phyloP scores from a whole-genome alignment of 148 eudicot genomes.

The Chenopodium quinoa region DNA sequence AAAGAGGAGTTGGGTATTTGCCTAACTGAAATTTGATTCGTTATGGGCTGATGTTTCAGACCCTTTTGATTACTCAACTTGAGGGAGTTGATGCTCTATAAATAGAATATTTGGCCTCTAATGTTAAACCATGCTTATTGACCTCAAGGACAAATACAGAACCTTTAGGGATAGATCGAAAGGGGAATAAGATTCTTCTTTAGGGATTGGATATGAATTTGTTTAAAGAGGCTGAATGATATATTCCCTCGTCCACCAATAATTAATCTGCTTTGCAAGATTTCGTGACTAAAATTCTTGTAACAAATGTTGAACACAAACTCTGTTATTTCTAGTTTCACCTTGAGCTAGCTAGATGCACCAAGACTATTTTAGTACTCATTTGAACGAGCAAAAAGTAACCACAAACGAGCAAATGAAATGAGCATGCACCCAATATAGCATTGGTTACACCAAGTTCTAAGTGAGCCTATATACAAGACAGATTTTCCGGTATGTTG shows the following conservation, averaged over 20 bases:
- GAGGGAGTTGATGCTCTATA: neutral
- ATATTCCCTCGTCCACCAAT: neutral
- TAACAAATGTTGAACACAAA: too few species aligned
- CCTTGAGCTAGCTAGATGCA: too few species aligned
- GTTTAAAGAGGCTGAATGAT: neutral
- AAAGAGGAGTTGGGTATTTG: neutral
- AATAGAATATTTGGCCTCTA: neutral
- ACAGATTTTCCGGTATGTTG: too few species aligned
- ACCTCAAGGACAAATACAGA: neutral
- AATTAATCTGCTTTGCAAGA: neutral
- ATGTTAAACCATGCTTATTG: neutral
- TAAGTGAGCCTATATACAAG: too few species aligned
- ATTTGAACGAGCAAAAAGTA: too few species aligned
- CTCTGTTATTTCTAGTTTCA: too few species aligned
- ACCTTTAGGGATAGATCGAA: neutral
- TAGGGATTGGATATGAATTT: neutral
- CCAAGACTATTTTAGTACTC: too few species aligned
- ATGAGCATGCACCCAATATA: too few species aligned
- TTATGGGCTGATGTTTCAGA: neutral
- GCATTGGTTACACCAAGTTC: too few species aligned
- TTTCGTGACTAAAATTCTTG: neutral
- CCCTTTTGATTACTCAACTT: neutral
- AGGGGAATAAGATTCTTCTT: neutral
- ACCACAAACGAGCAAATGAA: too few species aligned
- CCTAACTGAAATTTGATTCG: neutral